Conservation (phyloP, 2,329 filamentous ascomycete species). For the Sporothrix pseudoabietina region DNA sequence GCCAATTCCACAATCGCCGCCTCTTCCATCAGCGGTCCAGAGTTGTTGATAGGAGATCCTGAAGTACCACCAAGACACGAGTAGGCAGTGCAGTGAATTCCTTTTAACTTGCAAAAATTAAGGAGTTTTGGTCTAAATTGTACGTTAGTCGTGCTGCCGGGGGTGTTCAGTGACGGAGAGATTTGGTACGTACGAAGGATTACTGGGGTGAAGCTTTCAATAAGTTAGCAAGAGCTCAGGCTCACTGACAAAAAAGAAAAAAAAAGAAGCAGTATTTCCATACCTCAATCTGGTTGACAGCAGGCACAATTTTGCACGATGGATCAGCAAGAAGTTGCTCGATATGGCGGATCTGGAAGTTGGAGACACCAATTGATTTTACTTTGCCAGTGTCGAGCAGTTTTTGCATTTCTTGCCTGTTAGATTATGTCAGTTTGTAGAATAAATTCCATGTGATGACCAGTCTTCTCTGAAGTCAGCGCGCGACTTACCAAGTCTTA, state of each 20-base stretch:
- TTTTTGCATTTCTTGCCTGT: constrained; percentile 32
- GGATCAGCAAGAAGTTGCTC: constrained; percentile 46
- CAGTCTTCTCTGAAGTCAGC: too few species aligned
- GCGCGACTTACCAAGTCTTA: constrained; percentile 29
- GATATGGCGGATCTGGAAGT: constrained; percentile 30
- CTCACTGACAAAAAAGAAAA: background rate
- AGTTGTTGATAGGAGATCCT: constrained; percentile 54
- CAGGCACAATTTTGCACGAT: constrained; percentile 49
- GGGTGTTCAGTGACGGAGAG: background rate
- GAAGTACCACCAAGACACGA: constrained; percentile 59
- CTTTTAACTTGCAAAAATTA: constrained; percentile 59
- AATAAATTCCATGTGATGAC: too few species aligned
- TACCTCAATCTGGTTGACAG: constrained; percentile 64
- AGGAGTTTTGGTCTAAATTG: constrained; percentile 54
- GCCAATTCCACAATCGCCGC: constrained; percentile 45
- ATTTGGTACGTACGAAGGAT: constrained; percentile 7
- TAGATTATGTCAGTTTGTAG: too few species aligned
- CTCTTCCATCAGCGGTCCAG: constrained; percentile 40
- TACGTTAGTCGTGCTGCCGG: background rate
- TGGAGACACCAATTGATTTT: constrained; percentile 33
- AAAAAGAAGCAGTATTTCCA: background rate
- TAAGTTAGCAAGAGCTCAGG: background rate
- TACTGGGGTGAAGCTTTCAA: constrained; percentile 14
- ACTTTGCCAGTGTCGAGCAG: constrained; percentile 30
- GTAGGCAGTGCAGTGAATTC: constrained; percentile 63